A percentile compares a stretch with the other conserved stretches of the same genome.
Evolutionary conservation across 1,139 yeast species (phyloP).

Genomic region (Hemisphaericaspora xylofermentans): DNA sequence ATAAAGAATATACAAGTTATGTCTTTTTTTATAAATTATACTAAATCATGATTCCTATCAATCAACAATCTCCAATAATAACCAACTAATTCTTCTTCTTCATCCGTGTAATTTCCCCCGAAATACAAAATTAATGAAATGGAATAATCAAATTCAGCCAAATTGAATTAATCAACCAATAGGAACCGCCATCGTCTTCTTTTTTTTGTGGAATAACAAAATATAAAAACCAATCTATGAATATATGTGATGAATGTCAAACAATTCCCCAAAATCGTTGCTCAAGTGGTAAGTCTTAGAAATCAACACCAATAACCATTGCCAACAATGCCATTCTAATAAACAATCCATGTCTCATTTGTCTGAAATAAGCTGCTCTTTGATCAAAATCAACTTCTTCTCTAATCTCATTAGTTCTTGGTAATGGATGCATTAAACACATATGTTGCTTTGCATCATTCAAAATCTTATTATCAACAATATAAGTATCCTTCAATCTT

Average conservation of each 20-base stretch:
- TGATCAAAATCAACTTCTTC: constrained; percentile 99
- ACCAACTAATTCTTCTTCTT: neutral
- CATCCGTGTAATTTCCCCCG: constrained; percentile 1
- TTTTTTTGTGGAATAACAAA: neutral
- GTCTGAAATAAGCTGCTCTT: constrained; percentile 99
- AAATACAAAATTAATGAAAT: neutral
- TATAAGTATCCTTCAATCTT: constrained; percentile 85
- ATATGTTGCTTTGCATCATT: constrained; percentile 94
- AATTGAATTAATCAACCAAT: no score
- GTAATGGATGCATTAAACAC: constrained; percentile 99
- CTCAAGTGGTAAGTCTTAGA: no score
- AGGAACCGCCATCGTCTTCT: neutral
- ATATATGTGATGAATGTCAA: neutral
- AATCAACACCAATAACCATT: constrained; percentile 90
- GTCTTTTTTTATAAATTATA: neutral
- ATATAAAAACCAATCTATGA: neutral
- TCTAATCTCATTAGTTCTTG: constrained; percentile 92
- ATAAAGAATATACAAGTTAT: neutral
- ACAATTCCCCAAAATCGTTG: constrained; percentile 1
- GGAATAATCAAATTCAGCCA: no score
- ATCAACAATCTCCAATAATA: neutral
- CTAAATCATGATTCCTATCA: neutral
- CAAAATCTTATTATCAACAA: constrained; percentile 89
- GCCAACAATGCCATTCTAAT: constrained; percentile 99
- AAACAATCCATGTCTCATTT: constrained; percentile 96